Evolutionary conservation across 225 moss, liverwort and hornwort genomes (phyloP).

Genomic region (Pseudisothecium myosuroides): DNA sequence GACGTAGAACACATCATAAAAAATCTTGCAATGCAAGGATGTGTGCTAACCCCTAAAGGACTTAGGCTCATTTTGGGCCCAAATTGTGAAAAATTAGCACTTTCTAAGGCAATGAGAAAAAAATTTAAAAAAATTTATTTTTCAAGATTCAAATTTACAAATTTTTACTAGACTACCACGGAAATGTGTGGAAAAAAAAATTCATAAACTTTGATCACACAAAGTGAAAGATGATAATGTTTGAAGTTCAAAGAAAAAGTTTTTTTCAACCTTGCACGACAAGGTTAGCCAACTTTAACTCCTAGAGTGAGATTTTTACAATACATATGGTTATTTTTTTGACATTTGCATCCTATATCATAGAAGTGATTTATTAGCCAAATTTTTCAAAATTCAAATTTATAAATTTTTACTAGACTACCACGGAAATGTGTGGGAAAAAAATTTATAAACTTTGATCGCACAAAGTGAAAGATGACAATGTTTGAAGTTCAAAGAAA

Average conservation of each 20-base stretch:
- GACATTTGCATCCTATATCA: no score
- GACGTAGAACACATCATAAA: neutral
- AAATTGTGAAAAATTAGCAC: neutral
- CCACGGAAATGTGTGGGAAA: neutral
- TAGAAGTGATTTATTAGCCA: neutral
- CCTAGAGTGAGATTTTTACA: no score
- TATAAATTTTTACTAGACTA: neutral
- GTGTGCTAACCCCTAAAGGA: neutral
- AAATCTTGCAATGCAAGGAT: neutral
- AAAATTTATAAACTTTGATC: rapidly evolving
- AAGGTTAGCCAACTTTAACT: no score
- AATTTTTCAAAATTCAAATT: neutral
- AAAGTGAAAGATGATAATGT: neutral
- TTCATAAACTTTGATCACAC: rapidly evolving
- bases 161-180: neutral
- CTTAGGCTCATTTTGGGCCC: neutral
- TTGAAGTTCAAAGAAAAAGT: neutral
- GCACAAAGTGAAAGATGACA: rapidly evolving
- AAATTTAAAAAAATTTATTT: neutral
- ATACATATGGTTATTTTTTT: no score
- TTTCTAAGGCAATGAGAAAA: neutral
- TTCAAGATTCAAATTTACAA: neutral
- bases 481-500: neutral
- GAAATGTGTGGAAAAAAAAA: neutral
- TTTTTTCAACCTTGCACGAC: no score